These are phyloP conservation scores for Sugiyamaella pinicola DNA, from an alignment of 1,139 yeast genomes.

Conservation along the genomic window DNA sequence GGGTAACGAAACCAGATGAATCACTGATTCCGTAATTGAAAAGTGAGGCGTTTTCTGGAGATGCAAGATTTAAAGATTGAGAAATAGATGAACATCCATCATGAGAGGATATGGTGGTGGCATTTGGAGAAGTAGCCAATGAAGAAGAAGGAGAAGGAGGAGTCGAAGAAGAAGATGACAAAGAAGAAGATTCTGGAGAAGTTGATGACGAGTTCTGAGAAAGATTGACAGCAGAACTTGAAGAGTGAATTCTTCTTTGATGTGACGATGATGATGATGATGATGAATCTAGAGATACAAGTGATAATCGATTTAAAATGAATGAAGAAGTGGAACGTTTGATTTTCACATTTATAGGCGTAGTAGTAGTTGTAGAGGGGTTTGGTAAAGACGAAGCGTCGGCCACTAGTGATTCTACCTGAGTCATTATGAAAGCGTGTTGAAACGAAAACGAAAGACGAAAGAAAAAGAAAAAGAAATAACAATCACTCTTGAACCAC, in stretches of 20 bases:
- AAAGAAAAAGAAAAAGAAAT: too few relatives aligned
- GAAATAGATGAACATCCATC: slow-evolving; percentile 23
- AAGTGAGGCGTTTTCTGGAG: slow-evolving; percentile 12
- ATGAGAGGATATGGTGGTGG: slow-evolving; percentile 26
- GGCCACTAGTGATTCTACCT: slow-evolving; percentile 7
- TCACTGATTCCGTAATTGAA: slow-evolving; percentile 8
- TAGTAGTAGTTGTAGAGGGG: slow-evolving; percentile 4
- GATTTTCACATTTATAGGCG: slow-evolving; percentile 3
- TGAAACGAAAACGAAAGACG: not conserved
- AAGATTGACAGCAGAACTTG: not conserved
- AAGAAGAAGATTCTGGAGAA: slow-evolving; percentile 14
- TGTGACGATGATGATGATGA: slow-evolving; percentile 9
- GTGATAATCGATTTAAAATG: slow-evolving; percentile 10
- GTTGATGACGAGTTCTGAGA: not conserved
- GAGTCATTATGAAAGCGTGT: slow-evolving; percentile 2
- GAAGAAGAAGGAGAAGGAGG: slow-evolving; percentile 21
- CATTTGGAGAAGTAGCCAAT: slow-evolving; percentile 24
- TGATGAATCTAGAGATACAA: slow-evolving; percentile 3
- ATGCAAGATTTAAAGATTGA: slow-evolving; percentile 22
- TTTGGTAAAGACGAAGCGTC: slow-evolving; percentile 8
- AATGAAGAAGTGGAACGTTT: slow-evolving; percentile 11
- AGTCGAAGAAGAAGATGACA: slow-evolving; percentile 19
- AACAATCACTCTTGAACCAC: too few relatives aligned
- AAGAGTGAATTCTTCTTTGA: slow-evolving; percentile 1
- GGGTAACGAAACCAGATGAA: slow-evolving; percentile 19